phyloP scores from a whole-genome alignment of 176 grass and related monocot genomes.

The Avena eriantha region DNA sequence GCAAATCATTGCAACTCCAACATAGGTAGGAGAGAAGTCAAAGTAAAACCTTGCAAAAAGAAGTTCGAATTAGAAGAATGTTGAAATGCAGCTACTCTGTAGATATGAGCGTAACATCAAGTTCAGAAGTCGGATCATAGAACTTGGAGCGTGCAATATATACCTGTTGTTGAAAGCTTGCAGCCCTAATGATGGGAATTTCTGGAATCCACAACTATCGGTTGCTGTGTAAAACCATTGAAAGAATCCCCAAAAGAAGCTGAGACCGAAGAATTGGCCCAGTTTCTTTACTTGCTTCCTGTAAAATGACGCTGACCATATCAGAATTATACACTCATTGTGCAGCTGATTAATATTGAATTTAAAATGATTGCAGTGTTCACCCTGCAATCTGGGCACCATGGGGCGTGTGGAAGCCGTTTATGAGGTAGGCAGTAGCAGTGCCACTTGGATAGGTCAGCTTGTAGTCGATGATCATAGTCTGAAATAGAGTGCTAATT shows the following conservation, averaged over 20 bases:
- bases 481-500: conserved; percentile 42
- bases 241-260: conserved; percentile 72
- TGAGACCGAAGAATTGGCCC: conserved; percentile 44
- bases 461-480: conserved; percentile 78
- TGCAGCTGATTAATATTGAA: not conserved
- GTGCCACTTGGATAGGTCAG: conserved; percentile 69
- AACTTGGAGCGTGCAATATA: not conserved
- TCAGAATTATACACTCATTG: not conserved
- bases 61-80: conserved; percentile 10
- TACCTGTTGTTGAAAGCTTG: conserved; percentile 51
- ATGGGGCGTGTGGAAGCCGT: conserved; percentile 62
- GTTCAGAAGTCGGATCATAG: not conserved
- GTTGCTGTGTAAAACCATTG: conserved; percentile 73
- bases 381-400: conserved; percentile 59
- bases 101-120: conserved; percentile 9
- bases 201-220: conserved; percentile 49
- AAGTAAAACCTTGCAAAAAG: conserved; percentile 48
- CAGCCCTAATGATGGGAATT: conserved; percentile 57
- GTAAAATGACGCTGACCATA: not conserved
- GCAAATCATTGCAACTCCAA: conserved; percentile 61
- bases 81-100: not conserved
- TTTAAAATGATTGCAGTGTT: conserved; percentile 22
- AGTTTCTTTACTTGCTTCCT: conserved; percentile 68
- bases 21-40: conserved; percentile 61
- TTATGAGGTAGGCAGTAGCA: conserved; percentile 68